A percentile compares a stretch with the other conserved stretches of the same genome.
Conservation (phyloP, 176 grass and related monocot species). For the Avena sativa region DNA sequence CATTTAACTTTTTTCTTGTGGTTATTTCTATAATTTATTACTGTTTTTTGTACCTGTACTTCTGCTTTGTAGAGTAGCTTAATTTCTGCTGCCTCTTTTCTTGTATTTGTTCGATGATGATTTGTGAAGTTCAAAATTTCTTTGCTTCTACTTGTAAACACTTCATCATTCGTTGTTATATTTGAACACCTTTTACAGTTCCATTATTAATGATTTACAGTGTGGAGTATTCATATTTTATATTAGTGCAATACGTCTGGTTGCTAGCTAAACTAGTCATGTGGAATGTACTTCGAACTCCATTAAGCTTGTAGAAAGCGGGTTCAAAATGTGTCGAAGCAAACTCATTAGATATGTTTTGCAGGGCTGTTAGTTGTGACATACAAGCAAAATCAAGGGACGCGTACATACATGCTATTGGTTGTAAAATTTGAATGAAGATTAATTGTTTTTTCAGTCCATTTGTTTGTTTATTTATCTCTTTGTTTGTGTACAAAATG, state of each 20-base stretch:
- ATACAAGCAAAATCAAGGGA: background rate
- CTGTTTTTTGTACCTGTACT: background rate
- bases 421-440: background rate
- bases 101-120: slow-evolving; percentile 9
- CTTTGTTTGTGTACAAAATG: background rate
- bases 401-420: background rate
- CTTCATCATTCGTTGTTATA: background rate
- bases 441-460: background rate
- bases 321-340: background rate
- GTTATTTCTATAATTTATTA: background rate
- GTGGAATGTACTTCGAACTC: background rate
- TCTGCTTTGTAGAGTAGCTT: background rate
- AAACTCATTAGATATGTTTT: background rate
- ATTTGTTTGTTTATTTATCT: background rate
- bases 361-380: background rate
- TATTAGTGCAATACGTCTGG: background rate
- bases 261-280: background rate
- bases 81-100: background rate
- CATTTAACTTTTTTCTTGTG: background rate
- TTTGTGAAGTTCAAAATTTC: background rate
- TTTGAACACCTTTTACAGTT: background rate
- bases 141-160: background rate
- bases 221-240: background rate
- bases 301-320: background rate
- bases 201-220: background rate